Conservation (phyloP, 1,284 basidiomycete species). For the Rhodotorula sp. region DNA sequence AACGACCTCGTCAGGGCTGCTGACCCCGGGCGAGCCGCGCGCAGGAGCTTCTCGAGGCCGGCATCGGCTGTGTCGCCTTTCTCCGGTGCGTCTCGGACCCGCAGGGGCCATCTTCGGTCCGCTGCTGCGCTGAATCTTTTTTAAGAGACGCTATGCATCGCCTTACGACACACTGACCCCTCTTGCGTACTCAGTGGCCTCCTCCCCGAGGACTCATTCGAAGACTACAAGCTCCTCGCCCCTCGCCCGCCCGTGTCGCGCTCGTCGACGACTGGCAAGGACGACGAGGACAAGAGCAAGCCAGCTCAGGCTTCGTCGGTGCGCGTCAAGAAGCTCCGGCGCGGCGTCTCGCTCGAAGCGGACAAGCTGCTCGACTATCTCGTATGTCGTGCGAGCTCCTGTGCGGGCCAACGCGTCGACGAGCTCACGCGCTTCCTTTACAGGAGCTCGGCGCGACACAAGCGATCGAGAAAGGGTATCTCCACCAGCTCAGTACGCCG, state of each 20-base stretch:
- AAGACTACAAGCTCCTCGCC: constrained; percentile 58
- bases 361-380: constrained; percentile 75
- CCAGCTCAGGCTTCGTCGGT: constrained; percentile 44
- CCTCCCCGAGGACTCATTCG: constrained; percentile 75
- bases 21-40: constrained; percentile 52
- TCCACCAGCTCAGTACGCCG: constrained; percentile 37
- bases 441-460: constrained; percentile 42
- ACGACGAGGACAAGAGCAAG: constrained; percentile 51
- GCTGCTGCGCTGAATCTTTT: no score
- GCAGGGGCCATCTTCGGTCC: no score
- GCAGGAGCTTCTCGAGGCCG: constrained; percentile 65
- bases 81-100: constrained; percentile 57
- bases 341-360: constrained; percentile 73
- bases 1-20: constrained; percentile 55
- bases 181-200: constrained; percentile 59
- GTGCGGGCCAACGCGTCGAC: background rate
- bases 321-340: constrained; percentile 63
- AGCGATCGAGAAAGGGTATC: constrained; percentile 40
- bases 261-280: constrained; percentile 60
- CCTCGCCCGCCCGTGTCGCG: constrained; percentile 33
- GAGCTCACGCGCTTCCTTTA: no score
- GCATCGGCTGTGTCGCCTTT: constrained; percentile 73
- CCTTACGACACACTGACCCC: background rate
- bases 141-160: background rate
- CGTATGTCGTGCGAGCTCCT: constrained; percentile 51